A percentile compares a stretch with the other conserved stretches of the same genome.
Evolutionary conservation across 176 grass and related monocot species (phyloP).

Genomic region (Oryza rufipogon): DNA sequence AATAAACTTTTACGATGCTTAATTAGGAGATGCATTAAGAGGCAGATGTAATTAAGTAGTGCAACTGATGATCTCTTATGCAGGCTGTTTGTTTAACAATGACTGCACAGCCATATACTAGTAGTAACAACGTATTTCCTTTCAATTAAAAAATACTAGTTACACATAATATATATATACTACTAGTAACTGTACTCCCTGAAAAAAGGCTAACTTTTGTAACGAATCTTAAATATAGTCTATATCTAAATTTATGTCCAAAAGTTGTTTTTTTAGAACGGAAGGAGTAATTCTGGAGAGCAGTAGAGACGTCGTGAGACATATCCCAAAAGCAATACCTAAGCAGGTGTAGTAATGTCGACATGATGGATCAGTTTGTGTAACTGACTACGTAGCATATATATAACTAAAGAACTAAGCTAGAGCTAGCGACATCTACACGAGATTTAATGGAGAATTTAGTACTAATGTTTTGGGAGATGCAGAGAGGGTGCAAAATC

Average conservation of each 20-base stretch:
- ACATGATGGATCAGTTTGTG: constrained; percentile 25
- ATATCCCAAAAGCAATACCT: constrained; percentile 14
- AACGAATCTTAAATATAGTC: no score
- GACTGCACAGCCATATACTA: background rate
- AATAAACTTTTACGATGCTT: no score
- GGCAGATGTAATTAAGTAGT: background rate
- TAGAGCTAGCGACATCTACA: background rate
- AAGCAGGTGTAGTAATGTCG: constrained; percentile 17
- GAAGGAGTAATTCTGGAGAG: background rate
- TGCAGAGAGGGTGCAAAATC: constrained; percentile 34
- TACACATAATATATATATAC: background rate
- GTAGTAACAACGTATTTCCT: background rate
- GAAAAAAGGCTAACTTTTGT: no score
- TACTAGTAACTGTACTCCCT: no score
- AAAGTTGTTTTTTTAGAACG: no score
- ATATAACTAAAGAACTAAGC: background rate
- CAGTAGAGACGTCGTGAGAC: background rate
- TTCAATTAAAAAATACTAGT: background rate
- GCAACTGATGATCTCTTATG: no score
- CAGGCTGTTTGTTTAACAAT: background rate
- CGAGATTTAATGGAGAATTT: background rate
- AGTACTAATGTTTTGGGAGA: constrained; percentile 6
- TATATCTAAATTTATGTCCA: no score
- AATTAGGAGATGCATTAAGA: no score
- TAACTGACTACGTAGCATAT: background rate